Conservation (phyloP, 2,329 filamentous ascomycete genomes). For the Didymella pomorum region DNA sequence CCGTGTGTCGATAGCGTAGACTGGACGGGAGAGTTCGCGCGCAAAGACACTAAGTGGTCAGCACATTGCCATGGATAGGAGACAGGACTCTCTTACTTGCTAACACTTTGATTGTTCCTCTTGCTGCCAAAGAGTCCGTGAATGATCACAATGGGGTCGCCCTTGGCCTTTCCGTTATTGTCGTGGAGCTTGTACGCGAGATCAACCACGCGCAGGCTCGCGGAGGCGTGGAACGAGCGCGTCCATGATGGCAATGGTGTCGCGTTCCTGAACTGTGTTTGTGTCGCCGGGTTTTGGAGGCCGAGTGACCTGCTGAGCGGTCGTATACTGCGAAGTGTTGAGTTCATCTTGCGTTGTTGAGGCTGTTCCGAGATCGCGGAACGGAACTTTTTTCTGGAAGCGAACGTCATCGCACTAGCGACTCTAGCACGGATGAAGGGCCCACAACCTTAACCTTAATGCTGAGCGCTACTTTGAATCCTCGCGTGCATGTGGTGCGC, state of each 20-base stretch:
- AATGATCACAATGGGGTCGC: slow-evolving; percentile 81
- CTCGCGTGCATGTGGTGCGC: too few species aligned
- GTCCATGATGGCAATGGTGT: slow-evolving; percentile 29
- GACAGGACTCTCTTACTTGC: slow-evolving; percentile 72
- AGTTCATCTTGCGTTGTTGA: slow-evolving; percentile 25
- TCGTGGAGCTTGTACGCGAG: slow-evolving; percentile 49
- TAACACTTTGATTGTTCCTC: slow-evolving; percentile 92
- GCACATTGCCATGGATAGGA: not conserved
- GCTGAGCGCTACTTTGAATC: too few species aligned
- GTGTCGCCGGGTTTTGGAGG: slow-evolving; percentile 16
- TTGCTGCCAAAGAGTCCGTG: slow-evolving; percentile 95
- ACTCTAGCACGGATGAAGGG: not conserved
- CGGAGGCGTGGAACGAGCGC: slow-evolving; percentile 41
- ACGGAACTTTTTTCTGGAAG: slow-evolving; percentile 21
- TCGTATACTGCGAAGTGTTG: slow-evolving; percentile 21
- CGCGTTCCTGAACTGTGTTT: slow-evolving; percentile 8
- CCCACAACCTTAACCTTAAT: not conserved
- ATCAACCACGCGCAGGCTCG: slow-evolving; percentile 35
- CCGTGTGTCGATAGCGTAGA: slow-evolving; percentile 87
- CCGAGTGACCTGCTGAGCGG: slow-evolving; percentile 19
- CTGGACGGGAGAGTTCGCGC: slow-evolving; percentile 77
- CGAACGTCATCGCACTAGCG: slow-evolving; percentile 20
- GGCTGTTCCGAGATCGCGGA: slow-evolving; percentile 18
- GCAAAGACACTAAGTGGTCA: slow-evolving; percentile 71
- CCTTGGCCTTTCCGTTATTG: slow-evolving; percentile 45